Evolutionary conservation across 2,329 filamentous ascomycete genomes (phyloP).

Genomic region (Monosporascus sp.): DNA sequence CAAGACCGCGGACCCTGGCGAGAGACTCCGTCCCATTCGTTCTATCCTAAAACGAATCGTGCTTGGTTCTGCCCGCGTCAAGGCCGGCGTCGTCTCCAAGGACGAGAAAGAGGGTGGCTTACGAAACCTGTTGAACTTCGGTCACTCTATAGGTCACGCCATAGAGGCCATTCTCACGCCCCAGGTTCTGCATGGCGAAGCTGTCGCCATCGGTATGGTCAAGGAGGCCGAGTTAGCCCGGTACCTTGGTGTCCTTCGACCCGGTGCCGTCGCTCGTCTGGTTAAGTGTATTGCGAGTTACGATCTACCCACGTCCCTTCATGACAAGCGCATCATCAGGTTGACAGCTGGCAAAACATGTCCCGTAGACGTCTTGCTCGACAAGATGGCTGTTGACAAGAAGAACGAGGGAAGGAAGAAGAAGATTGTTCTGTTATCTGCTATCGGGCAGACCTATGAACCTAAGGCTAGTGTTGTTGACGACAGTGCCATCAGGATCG

Average conservation of each 20-base stretch:
- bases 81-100: constrained; percentile 88
- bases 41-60: constrained; percentile 73
- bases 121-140: constrained; percentile 93
- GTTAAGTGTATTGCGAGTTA: constrained; percentile 95
- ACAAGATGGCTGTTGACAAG: constrained; percentile 97
- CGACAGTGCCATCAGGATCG: constrained; percentile 75
- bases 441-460: constrained; percentile 85
- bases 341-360: constrained; percentile 84
- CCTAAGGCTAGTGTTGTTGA: constrained; percentile 84
- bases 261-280: constrained; percentile 82
- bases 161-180: constrained; percentile 94
- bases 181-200: constrained; percentile 92
- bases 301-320: constrained; percentile 77
- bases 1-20: constrained; percentile 44
- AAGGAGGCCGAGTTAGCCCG: constrained; percentile 93
- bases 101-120: constrained; percentile 94
- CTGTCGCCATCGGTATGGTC: constrained; percentile 96
- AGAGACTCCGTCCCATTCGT: constrained; percentile 66
- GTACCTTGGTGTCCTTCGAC: constrained; percentile 78
- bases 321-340: constrained; percentile 77
- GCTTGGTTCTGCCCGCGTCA: constrained; percentile 84
- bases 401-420: constrained; percentile 96
- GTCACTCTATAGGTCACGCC: constrained; percentile 95
- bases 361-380: constrained; percentile 76
- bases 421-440: constrained; percentile 88